These are phyloP conservation scores for Penicillium turbatum DNA, from an alignment of 495 filamentous ascomycete genomes.

Conservation along the genomic window DNA sequence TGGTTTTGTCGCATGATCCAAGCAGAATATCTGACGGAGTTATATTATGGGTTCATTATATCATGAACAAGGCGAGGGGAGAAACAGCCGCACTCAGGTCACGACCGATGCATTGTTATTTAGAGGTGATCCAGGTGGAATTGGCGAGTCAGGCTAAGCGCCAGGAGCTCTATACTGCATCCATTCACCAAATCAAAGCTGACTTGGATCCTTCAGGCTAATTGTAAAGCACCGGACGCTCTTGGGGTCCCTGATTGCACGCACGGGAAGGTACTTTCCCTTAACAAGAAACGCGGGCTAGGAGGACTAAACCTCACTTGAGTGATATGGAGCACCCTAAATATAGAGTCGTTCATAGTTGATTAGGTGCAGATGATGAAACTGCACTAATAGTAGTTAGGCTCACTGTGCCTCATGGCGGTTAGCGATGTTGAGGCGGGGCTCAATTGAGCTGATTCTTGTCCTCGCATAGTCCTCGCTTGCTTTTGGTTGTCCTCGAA, in stretches of 20 bases:
- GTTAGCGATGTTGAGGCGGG: neutral
- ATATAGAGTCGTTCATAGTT: no score
- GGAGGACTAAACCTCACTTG: no score
- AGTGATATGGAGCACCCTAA: no score
- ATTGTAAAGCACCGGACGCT: neutral
- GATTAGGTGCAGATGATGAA: slow-evolving; percentile 1
- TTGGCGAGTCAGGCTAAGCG: neutral
- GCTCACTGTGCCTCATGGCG: no score
- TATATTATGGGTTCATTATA: neutral
- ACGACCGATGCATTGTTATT: neutral
- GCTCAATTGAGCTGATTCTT: neutral
- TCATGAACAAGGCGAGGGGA: neutral
- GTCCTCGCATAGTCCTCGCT: neutral
- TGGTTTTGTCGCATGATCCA: neutral
- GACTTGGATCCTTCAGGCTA: neutral
- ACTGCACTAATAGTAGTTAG: neutral
- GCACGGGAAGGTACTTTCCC: neutral
- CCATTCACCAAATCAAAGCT: neutral
- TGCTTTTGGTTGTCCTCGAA: neutral
- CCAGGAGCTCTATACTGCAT: neutral
- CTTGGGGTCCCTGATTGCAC: neutral
- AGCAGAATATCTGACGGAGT: neutral
- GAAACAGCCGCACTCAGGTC: neutral
- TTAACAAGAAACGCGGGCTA: no score
- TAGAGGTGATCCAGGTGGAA: neutral